phyloP scores from a whole-genome alignment of 2,329 filamentous ascomycete genomes.

The Diaporthe sp. region DNA sequence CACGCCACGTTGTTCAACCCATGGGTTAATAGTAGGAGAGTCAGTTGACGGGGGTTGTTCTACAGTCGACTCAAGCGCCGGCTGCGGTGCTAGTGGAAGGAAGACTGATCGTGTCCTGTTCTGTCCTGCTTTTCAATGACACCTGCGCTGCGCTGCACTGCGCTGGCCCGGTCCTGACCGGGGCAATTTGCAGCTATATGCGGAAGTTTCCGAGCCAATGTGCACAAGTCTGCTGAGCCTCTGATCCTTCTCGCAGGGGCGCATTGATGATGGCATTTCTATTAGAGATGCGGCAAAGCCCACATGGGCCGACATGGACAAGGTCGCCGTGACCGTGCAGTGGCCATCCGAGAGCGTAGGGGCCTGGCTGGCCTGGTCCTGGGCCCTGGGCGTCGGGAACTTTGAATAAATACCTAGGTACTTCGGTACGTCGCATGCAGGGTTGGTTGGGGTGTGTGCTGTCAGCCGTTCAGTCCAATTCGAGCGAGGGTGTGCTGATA shows the following conservation, averaged over 20 bases:
- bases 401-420: background rate
- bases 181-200: conserved; percentile 1
- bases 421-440: conserved; percentile 4
- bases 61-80: conserved; percentile 2
- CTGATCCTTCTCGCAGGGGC: background rate
- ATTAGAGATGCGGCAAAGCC: conserved; percentile 32
- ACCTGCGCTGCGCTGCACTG: background rate
- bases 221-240: background rate
- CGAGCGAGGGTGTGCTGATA: conserved; percentile 5
- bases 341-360: background rate
- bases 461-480: conserved; percentile 6
- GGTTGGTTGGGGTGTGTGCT: conserved; percentile 2
- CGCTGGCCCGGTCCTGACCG: conserved; percentile 2
- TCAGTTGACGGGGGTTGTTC: background rate
- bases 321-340: background rate
- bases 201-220: conserved; percentile 19
- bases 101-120: background rate
- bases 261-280: conserved; percentile 28
- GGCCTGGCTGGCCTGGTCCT: too few species aligned
- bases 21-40: background rate
- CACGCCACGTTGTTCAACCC: conserved; percentile 33
- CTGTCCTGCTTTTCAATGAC: too few species aligned
- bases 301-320: conserved; percentile 21
- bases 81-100: background rate
- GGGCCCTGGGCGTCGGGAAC: background rate